These are phyloP conservation scores for Knoxdaviesia capensis DNA, from an alignment of 2,329 filamentous ascomycete genomes.

Conservation along the genomic window DNA sequence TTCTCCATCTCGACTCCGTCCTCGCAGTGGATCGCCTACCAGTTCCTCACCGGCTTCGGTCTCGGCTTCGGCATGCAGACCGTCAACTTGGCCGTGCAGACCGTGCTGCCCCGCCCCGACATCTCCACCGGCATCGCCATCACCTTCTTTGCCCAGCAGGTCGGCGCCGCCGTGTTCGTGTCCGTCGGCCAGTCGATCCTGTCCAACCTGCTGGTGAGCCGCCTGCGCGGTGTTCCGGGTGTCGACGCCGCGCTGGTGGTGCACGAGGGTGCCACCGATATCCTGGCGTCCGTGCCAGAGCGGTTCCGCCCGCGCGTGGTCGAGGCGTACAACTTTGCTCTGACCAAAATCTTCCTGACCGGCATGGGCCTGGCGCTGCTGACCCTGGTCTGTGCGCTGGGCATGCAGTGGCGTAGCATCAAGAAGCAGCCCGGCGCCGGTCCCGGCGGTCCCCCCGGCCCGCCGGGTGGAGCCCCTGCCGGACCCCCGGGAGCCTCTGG, in stretches of 20 bases:
- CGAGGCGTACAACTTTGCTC: constrained; percentile 42
- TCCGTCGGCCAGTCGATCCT: constrained; percentile 35
- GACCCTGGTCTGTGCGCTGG: constrained; percentile 34
- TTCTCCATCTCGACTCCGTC: constrained; percentile 24
- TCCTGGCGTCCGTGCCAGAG: constrained; percentile 29
- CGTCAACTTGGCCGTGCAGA: constrained; percentile 32
- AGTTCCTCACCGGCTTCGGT: constrained; percentile 37
- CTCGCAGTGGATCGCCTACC: constrained; percentile 36
- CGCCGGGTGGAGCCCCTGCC: neutral
- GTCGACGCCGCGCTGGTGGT: constrained; percentile 23
- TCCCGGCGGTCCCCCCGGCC: neutral
- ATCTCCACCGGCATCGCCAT: constrained; percentile 34
- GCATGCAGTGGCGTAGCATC: constrained; percentile 48
- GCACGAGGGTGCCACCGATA: constrained; percentile 34
- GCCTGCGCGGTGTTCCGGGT: constrained; percentile 18
- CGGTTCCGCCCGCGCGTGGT: constrained; percentile 32
- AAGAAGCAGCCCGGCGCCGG: constrained; percentile 22
- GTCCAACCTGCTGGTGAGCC: constrained; percentile 21
- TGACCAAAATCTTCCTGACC: constrained; percentile 43
- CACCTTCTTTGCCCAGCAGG: constrained; percentile 36
- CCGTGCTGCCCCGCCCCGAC: constrained; percentile 28
- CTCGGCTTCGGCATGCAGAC: constrained; percentile 39
- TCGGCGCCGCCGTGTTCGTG: constrained; percentile 37
- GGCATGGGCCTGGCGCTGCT: constrained; percentile 32
- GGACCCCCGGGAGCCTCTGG: neutral